Percentiles rank a stretch among this genome's conserved stretches.
These are phyloP conservation scores for Aspergillus jensenii DNA, from an alignment of 2,329 filamentous ascomycete genomes.

Conservation along the genomic window DNA sequence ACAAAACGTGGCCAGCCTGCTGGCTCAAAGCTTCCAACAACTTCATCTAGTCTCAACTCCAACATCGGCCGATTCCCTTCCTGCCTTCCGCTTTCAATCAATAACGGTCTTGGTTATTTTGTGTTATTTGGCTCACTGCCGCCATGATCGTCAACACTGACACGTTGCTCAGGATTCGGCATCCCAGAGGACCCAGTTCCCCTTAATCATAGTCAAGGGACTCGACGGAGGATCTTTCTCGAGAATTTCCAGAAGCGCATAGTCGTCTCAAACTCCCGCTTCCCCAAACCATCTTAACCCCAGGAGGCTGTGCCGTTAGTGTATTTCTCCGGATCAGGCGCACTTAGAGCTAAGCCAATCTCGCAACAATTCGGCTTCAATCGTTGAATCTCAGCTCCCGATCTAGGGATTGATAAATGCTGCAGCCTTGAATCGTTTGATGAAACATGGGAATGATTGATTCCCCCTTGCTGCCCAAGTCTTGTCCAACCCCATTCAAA, in stretches of 20 bases:
- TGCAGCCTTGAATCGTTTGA: not conserved
- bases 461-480: slow-evolving; percentile 2
- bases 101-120: not conserved
- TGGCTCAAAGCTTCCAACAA: slow-evolving; percentile 13
- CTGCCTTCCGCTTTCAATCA: not conserved
- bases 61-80: not conserved
- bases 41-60: not conserved
- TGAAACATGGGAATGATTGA: not conserved
- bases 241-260: not conserved
- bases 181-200: not conserved
- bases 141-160: slow-evolving; percentile 1
- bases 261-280: not conserved
- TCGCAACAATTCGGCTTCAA: not conserved
- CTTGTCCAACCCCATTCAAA: not conserved
- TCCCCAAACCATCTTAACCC: slow-evolving; percentile 2
- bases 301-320: slow-evolving; percentile 6
- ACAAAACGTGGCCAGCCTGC: slow-evolving; percentile 18
- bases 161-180: not conserved
- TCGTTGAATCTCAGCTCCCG: not conserved
- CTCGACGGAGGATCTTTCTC: not conserved
- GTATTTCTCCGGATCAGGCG: not conserved
- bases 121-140: not conserved
- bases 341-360: not conserved
- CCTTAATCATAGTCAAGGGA: not conserved
- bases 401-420: not conserved